A percentile compares a stretch with the other conserved stretches of the same genome.
These are phyloP conservation scores for Hypoxylon fuscum DNA, from an alignment of 495 filamentous ascomycete genomes.

Conservation along the genomic window DNA sequence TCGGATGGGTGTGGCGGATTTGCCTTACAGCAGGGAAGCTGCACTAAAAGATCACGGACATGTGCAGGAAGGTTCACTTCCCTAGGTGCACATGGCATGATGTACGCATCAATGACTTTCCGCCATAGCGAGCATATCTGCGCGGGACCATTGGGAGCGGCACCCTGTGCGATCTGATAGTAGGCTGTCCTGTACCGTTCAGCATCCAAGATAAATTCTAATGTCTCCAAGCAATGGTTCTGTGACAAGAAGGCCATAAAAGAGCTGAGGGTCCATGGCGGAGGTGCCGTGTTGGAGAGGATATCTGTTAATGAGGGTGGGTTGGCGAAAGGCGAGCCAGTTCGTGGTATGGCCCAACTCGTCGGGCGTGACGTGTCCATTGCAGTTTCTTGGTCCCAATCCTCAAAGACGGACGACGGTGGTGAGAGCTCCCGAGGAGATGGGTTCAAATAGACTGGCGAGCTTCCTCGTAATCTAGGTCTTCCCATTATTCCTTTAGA, in stretches of 20 bases:
- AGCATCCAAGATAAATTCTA: slow-evolving; percentile 97
- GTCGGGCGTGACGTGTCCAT: slow-evolving; percentile 57
- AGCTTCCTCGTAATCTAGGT: slow-evolving; percentile 53
- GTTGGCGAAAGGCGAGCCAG: slow-evolving; percentile 61
- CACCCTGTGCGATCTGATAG: slow-evolving; percentile 38
- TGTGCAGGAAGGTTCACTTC: slow-evolving; percentile 93
- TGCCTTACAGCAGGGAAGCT: slow-evolving; percentile 61
- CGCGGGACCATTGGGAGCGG: slow-evolving; percentile 62
- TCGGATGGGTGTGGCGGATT: slow-evolving; percentile 78
- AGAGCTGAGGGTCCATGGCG: slow-evolving; percentile 90
- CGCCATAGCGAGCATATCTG: slow-evolving; percentile 79
- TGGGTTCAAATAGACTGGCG: slow-evolving; percentile 50
- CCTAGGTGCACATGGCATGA: slow-evolving; percentile 78
- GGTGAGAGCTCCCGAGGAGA: slow-evolving; percentile 50
- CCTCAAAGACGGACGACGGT: slow-evolving; percentile 51
- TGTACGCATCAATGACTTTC: slow-evolving; percentile 76
- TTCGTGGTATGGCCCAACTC: slow-evolving; percentile 55
- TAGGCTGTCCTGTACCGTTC: slow-evolving; percentile 87
- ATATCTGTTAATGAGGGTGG: slow-evolving; percentile 88
- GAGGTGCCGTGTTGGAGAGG: slow-evolving; percentile 82
- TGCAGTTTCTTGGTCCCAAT: slow-evolving; percentile 54
- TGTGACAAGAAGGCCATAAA: slow-evolving; percentile 98
- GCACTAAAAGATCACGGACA: slow-evolving; percentile 82
- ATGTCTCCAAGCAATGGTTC: slow-evolving; percentile 95
- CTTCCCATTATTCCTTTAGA: slow-evolving; percentile 55